Conservation (phyloP, 2,329 filamentous ascomycete genomes). For the Claviceps cyperi region DNA sequence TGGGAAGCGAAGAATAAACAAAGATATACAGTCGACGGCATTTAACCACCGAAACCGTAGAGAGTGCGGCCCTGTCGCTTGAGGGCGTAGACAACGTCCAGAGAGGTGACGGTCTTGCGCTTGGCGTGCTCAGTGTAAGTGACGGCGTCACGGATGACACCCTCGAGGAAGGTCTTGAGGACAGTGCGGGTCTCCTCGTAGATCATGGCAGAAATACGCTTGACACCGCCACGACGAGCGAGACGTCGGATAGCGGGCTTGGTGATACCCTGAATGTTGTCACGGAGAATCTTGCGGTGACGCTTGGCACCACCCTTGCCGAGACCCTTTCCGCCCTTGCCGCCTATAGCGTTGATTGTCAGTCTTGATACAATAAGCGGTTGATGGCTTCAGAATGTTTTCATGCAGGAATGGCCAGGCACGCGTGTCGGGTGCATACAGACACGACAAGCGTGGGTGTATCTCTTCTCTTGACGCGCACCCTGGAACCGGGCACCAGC, state of each 20-base stretch:
- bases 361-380: conserved; percentile 22
- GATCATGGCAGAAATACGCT: conserved; percentile 97
- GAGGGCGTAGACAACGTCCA: conserved; percentile 53
- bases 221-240: conserved; percentile 97
- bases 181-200: conserved; percentile 68
- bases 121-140: conserved; percentile 71
- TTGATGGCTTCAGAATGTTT: neutral
- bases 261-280: conserved; percentile 99
- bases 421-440: neutral
- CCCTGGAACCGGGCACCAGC: neutral
- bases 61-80: conserved; percentile 63
- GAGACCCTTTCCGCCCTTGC: conserved; percentile 94
- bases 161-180: conserved; percentile 65
- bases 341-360: conserved; percentile 43
- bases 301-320: conserved; percentile 98
- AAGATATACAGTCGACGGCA: neutral
- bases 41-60: conserved; percentile 82
- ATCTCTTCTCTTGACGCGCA: neutral
- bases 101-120: conserved; percentile 64
- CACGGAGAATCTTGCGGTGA: conserved; percentile 96
- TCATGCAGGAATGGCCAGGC: neutral
- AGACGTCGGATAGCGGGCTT: conserved; percentile 98
- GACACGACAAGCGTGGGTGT: neutral
- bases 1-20: neutral
- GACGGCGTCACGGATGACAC: conserved; percentile 62